These are phyloP conservation scores for Pyricularia grisea DNA, from an alignment of 2,329 filamentous ascomycete genomes.

Conservation along the genomic window DNA sequence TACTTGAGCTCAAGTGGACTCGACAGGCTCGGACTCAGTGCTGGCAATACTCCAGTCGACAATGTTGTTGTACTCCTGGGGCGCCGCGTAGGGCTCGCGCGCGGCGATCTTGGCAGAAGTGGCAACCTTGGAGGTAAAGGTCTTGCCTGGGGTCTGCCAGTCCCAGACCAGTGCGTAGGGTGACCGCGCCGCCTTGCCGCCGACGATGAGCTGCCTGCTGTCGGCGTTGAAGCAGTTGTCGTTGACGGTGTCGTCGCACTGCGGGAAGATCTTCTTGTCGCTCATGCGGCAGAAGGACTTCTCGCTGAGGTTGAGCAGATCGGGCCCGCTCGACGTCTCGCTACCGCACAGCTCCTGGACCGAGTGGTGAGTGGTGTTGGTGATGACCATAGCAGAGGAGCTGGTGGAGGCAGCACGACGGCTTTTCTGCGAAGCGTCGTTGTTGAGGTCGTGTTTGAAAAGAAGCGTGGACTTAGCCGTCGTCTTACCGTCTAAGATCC, in stretches of 20 bases:
- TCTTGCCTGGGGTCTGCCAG: background rate
- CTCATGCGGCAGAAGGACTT: background rate
- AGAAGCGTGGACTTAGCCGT: background rate
- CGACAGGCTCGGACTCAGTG: background rate
- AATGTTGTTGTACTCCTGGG: background rate
- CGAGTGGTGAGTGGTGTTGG: background rate
- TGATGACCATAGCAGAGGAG: background rate
- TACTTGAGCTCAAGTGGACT: background rate
- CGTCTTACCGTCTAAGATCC: background rate
- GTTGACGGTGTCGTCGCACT: background rate
- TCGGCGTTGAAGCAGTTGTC: background rate
- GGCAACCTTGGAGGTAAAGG: background rate
- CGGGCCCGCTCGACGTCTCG: background rate
- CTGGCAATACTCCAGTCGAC: background rate
- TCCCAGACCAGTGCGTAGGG: background rate
- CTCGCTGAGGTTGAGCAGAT: background rate
- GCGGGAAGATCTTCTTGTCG: background rate
- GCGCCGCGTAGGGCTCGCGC: background rate
- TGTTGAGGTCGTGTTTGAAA: background rate
- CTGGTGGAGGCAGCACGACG: background rate
- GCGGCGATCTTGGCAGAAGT: background rate
- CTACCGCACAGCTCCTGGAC: background rate
- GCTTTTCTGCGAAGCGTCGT: background rate
- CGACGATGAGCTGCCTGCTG: background rate
- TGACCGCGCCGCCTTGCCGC: background rate